These are phyloP conservation scores for Chrysoporthe cubensis DNA, from an alignment of 2,329 filamentous ascomycete genomes.

Conservation along the genomic window DNA sequence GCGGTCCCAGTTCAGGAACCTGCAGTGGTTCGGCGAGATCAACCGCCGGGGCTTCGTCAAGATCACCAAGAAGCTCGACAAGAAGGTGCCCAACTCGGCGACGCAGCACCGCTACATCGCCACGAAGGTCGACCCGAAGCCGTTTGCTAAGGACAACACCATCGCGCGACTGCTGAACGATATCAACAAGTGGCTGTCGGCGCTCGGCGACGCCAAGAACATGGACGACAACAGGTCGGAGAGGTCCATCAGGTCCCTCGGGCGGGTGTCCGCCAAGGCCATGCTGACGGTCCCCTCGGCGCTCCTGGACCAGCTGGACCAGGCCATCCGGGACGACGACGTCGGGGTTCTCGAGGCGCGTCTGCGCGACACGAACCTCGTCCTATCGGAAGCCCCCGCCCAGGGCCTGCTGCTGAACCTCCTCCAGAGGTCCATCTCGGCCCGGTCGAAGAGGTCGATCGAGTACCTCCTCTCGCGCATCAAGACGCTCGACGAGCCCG, in stretches of 20 bases:
- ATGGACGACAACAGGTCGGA: slow-evolving; percentile 75
- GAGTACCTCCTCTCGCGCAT: slow-evolving; percentile 70
- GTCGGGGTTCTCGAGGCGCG: slow-evolving; percentile 57
- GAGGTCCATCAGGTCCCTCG: slow-evolving; percentile 75
- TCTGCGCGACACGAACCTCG: slow-evolving; percentile 61
- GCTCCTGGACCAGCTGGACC: slow-evolving; percentile 72
- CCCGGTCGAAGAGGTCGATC: slow-evolving; percentile 70
- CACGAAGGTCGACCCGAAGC: slow-evolving; percentile 85
- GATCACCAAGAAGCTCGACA: slow-evolving; percentile 98
- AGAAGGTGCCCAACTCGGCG: slow-evolving; percentile 78
- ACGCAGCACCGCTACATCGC: slow-evolving; percentile 86
- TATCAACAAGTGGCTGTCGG: slow-evolving; percentile 91
- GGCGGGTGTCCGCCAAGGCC: slow-evolving; percentile 75
- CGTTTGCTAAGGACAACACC: slow-evolving; percentile 77
- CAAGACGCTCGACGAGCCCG: slow-evolving; percentile 76
- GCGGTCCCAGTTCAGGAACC: slow-evolving; percentile 81
- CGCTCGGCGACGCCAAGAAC: slow-evolving; percentile 76
- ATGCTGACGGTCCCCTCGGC: slow-evolving; percentile 72
- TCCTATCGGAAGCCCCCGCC: slow-evolving; percentile 55
- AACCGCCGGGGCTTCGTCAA: slow-evolving; percentile 95
- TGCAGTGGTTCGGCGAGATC: slow-evolving; percentile 98
- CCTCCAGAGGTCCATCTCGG: slow-evolving; percentile 76
- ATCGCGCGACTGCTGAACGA: slow-evolving; percentile 54
- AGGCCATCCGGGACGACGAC: slow-evolving; percentile 72
- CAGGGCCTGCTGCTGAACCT: slow-evolving; percentile 78